phyloP scores from a whole-genome alignment of 176 grass and related monocot genomes.

The Phyllostachys edulis region DNA sequence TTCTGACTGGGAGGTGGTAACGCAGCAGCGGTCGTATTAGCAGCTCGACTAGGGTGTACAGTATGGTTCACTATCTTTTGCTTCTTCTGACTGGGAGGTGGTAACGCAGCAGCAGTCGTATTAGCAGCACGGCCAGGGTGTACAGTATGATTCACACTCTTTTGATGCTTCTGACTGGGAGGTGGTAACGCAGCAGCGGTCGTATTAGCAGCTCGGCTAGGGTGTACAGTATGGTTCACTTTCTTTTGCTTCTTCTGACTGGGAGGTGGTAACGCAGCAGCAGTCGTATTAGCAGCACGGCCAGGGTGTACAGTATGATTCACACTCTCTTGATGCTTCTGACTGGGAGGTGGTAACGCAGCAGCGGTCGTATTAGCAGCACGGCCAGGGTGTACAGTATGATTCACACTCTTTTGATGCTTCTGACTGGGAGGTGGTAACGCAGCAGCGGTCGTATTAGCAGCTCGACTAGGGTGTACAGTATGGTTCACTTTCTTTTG shows the following conservation, averaged over 20 bases:
- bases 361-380: not conserved
- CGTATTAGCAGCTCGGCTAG: not conserved
- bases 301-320: too few species aligned
- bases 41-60: not conserved
- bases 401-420: constrained; percentile 36
- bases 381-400: not conserved
- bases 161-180: not conserved
- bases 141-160: too few species aligned
- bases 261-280: too few species aligned
- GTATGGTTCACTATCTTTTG: constrained; percentile 34
- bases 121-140: too few species aligned
- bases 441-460: too few species aligned
- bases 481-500: too few species aligned
- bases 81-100: not conserved
- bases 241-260: constrained; percentile 30
- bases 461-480: too few species aligned
- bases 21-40: not conserved
- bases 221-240: not conserved
- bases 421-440: not conserved
- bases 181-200: constrained; percentile 1
- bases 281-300: too few species aligned
- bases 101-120: too few species aligned
- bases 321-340: too few species aligned
- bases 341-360: not conserved
- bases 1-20: not conserved